Evolutionary conservation across 257 asterid species (phyloP).

Genomic region (Ajuga chamaepitys): DNA sequence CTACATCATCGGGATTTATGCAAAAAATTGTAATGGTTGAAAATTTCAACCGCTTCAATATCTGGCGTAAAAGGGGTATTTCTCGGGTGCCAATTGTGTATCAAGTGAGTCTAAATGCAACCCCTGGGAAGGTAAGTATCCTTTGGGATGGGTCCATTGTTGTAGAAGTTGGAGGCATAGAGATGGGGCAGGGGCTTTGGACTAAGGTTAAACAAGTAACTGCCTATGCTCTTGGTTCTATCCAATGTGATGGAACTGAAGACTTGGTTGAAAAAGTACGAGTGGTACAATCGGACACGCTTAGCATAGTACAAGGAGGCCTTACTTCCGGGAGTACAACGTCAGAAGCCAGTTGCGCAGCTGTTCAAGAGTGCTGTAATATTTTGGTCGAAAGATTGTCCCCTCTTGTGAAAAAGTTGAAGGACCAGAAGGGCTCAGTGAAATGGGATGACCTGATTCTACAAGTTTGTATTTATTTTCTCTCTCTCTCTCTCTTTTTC

Average conservation of each 20-base stretch:
- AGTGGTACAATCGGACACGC: slow-evolving; percentile 5
- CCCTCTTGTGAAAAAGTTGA: slow-evolving; percentile 8
- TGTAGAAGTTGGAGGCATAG: slow-evolving; percentile 20
- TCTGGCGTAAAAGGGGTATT: slow-evolving; percentile 17
- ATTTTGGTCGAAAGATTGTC: slow-evolving; percentile 11
- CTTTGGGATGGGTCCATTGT: slow-evolving; percentile 17
- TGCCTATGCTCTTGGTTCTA: slow-evolving; percentile 8
- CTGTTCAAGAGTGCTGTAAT: slow-evolving; percentile 10
- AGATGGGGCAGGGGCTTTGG: slow-evolving; percentile 22
- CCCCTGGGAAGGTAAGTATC: slow-evolving; percentile 17
- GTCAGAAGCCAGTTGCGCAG: slow-evolving; percentile 14
- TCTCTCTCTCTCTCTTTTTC: neutral
- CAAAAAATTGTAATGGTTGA: neutral
- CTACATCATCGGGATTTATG: neutral
- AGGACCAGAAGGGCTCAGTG: neutral
- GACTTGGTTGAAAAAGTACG: slow-evolving; percentile 3
- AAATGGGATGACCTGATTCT: slow-evolving; percentile 8
- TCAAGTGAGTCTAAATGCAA: neutral
- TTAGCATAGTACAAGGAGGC: slow-evolving; percentile 18
- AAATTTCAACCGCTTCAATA: neutral
- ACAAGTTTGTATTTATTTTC: neutral
- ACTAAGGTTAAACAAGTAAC: slow-evolving; percentile 16
- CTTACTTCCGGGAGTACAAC: slow-evolving; percentile 15
- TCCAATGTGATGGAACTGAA: slow-evolving; percentile 6
- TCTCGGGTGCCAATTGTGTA: slow-evolving; percentile 16